Percentiles rank a stretch among this genome's conserved stretches.
Conservation (phyloP, 2,329 filamentous ascomycete species). For the Thelonectria rubi region DNA sequence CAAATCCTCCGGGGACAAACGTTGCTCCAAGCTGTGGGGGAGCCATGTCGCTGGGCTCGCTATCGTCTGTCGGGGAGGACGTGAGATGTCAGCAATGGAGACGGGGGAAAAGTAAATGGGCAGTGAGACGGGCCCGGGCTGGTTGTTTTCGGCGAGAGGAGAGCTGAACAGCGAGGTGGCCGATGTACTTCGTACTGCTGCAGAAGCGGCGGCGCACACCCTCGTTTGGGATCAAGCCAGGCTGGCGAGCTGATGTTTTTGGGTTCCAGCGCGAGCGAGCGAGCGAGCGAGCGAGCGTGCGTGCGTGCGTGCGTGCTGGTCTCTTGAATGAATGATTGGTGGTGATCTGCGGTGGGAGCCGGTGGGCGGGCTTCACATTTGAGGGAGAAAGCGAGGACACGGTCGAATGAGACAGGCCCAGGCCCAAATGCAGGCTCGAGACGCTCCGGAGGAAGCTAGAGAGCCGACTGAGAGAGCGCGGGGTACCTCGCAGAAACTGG, state of each 20-base stretch:
- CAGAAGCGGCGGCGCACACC: slow-evolving; percentile 41
- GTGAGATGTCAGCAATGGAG: slow-evolving; percentile 45
- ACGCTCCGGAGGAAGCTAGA: slow-evolving; percentile 5
- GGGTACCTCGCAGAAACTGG: slow-evolving; percentile 1
- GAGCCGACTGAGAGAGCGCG: slow-evolving; percentile 4
- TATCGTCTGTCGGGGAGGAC: slow-evolving; percentile 42
- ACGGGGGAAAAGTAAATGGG: slow-evolving; percentile 38
- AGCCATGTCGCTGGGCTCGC: slow-evolving; percentile 41
- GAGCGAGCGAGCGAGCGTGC: slow-evolving; percentile 14
- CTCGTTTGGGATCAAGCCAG: slow-evolving; percentile 35
- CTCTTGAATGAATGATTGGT: slow-evolving; percentile 31
- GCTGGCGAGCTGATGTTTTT: slow-evolving; percentile 31
- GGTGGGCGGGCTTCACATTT: slow-evolving; percentile 17
- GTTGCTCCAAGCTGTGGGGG: slow-evolving; percentile 59
- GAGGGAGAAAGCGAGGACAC: slow-evolving; percentile 15
- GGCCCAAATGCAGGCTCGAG: background rate
- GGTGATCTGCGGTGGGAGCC: slow-evolving; percentile 17
- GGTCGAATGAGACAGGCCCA: background rate
- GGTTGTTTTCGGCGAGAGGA: slow-evolving; percentile 33
- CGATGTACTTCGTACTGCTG: slow-evolving; percentile 35
- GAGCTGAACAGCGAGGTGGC: slow-evolving; percentile 40
- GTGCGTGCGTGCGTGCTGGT: slow-evolving; percentile 29
- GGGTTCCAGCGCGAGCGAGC: slow-evolving; percentile 7
- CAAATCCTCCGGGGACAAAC: slow-evolving; percentile 65
- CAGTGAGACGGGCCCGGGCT: slow-evolving; percentile 40